Evolutionary conservation across 179 eudicot species (phyloP).

Genomic region (Nepenthes alata): DNA sequence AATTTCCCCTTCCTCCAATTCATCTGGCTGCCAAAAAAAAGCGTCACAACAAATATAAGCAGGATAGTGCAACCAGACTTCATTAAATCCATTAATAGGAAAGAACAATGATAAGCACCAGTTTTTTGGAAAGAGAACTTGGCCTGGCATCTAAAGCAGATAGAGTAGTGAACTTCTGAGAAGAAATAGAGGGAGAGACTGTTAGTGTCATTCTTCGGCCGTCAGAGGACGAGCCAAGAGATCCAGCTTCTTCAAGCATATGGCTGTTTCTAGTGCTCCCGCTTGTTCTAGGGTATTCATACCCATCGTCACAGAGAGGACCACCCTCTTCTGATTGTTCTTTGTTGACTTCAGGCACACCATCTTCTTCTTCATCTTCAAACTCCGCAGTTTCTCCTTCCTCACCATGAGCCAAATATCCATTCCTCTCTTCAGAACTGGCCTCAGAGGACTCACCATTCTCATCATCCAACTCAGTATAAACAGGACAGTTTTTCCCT

Average conservation of each 20-base stretch:
- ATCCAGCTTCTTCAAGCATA: conserved; percentile 51
- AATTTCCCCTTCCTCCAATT: conserved; percentile 94
- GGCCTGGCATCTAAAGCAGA: conserved; percentile 93
- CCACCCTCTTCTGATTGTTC: conserved; percentile 49
- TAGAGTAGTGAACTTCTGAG: conserved; percentile 89
- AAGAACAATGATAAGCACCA: conserved; percentile 26
- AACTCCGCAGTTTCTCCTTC: conserved; percentile 65
- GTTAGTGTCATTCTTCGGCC: conserved; percentile 38
- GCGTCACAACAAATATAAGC: conserved; percentile 8
- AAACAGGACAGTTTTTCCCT: conserved; percentile 57
- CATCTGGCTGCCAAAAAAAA: conserved; percentile 46
- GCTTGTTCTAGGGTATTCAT: conserved; percentile 38
- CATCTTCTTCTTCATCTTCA: conserved; percentile 75
- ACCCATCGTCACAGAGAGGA: conserved; percentile 35
- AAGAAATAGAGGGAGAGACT: conserved; percentile 59
- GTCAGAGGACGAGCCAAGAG: conserved; percentile 81
- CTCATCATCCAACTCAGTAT: conserved; percentile 84
- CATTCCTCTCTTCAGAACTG: conserved; percentile 75
- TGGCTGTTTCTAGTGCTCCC: conserved; percentile 26
- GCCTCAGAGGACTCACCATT: conserved; percentile 73
- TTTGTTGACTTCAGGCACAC: conserved; percentile 26
- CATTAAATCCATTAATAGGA: background rate
- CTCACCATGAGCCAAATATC: conserved; percentile 47
- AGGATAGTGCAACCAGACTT: conserved; percentile 4
- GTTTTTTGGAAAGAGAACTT: conserved; percentile 52